These are phyloP conservation scores for Zasmidium cellare DNA, from an alignment of 2,329 filamentous ascomycete species.

Conservation along the genomic window DNA sequence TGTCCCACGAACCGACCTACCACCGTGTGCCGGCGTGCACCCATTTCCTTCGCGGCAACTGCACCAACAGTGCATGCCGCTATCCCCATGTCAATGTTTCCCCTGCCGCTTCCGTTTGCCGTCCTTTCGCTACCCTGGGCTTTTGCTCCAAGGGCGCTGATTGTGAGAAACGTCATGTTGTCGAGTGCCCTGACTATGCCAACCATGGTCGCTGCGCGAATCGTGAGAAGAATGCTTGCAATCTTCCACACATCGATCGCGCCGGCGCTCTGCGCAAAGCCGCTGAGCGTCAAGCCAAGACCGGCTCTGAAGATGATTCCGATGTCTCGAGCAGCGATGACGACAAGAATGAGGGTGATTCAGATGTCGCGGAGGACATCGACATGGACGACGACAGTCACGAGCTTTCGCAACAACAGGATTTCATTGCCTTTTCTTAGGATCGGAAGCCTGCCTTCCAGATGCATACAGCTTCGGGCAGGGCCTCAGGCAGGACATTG, in stretches of 20 bases:
- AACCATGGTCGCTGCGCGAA: conserved; percentile 82
- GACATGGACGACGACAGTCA: conserved; percentile 39
- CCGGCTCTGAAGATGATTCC: conserved; percentile 33
- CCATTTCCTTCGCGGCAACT: conserved; percentile 87
- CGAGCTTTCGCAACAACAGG: conserved; percentile 54
- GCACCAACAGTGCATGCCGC: conserved; percentile 80
- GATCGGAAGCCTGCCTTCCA: not conserved
- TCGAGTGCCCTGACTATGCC: conserved; percentile 90
- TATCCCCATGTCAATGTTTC: conserved; percentile 83
- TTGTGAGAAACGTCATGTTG: conserved; percentile 79
- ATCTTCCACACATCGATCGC: conserved; percentile 82
- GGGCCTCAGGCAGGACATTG: not conserved
- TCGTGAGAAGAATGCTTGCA: conserved; percentile 64
- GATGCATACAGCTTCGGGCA: not conserved
- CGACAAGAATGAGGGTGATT: conserved; percentile 64
- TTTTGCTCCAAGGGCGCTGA: conserved; percentile 81
- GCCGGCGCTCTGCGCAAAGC: conserved; percentile 74
- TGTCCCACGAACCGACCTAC: conserved; percentile 82
- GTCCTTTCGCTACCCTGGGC: conserved; percentile 78
- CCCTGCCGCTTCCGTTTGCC: conserved; percentile 76
- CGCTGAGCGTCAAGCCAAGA: conserved; percentile 45
- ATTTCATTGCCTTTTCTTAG: conserved; percentile 50
- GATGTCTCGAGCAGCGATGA: conserved; percentile 80
- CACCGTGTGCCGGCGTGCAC: conserved; percentile 85
- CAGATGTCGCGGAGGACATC: conserved; percentile 59